Conservation (phyloP, 352 stramenopile species). For the Pythium apleroticum region DNA sequence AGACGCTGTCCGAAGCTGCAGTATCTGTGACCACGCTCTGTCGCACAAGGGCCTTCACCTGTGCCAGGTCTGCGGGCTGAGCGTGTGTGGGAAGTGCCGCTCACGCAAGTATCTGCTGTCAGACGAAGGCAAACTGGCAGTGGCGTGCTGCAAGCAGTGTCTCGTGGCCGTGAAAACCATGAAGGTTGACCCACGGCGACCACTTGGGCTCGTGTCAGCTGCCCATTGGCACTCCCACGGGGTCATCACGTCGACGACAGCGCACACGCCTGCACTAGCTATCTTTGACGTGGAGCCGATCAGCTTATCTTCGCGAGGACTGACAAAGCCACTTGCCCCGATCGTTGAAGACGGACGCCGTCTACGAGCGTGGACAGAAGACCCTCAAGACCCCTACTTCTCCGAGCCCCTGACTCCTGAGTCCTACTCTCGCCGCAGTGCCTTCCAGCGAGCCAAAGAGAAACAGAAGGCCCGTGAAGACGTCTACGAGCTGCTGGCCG, state of each 20-base stretch:
- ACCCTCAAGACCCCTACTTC: not conserved
- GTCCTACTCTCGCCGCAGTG: not conserved
- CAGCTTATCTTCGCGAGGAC: not conserved
- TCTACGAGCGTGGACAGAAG: not conserved
- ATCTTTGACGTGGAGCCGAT: not conserved
- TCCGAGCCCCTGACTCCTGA: not conserved
- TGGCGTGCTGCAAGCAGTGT: slow-evolving; percentile 29
- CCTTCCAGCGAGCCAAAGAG: not conserved
- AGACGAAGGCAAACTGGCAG: slow-evolving; percentile 21
- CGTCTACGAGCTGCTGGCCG: slow-evolving; percentile 16
- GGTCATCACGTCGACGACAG: slow-evolving; percentile 13
- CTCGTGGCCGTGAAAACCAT: slow-evolving; percentile 19
- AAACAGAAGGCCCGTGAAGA: slow-evolving; percentile 9
- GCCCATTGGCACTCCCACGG: slow-evolving; percentile 18
- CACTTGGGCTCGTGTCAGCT: slow-evolving; percentile 15
- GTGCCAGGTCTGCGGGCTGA: slow-evolving; percentile 15
- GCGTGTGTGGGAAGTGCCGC: slow-evolving; percentile 21
- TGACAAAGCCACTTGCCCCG: not conserved
- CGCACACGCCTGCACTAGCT: not conserved
- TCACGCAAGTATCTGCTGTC: slow-evolving; percentile 19
- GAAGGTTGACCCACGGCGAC: slow-evolving; percentile 15
- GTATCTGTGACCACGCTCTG: slow-evolving; percentile 17
- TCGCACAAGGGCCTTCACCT: slow-evolving; percentile 7
- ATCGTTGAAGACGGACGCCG: not conserved
- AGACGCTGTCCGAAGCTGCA: slow-evolving; percentile 11